phyloP scores from a whole-genome alignment of 2,329 filamentous ascomycete genomes.

The Penicillium sp. region DNA sequence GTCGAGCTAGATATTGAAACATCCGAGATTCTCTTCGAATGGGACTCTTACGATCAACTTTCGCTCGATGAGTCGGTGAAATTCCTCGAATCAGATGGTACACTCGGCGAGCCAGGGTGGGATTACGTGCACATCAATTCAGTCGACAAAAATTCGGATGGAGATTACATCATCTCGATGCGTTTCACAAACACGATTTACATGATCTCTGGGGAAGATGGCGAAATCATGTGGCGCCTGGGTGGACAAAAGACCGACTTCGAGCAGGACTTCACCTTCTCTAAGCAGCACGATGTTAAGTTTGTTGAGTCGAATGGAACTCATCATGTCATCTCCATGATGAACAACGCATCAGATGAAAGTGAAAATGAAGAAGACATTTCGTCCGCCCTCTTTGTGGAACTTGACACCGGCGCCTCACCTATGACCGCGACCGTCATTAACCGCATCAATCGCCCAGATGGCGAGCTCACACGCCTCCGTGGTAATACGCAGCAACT shows the following conservation, averaged over 20 bases:
- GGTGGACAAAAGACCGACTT: slow-evolving; percentile 35
- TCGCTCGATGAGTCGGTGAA: slow-evolving; percentile 18
- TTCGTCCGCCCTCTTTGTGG: slow-evolving; percentile 32
- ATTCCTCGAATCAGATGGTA: not conserved
- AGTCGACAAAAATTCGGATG: slow-evolving; percentile 38
- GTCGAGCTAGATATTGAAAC: slow-evolving; percentile 35
- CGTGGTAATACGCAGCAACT: slow-evolving; percentile 39
- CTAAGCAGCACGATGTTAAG: slow-evolving; percentile 41
- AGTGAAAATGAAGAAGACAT: slow-evolving; percentile 18
- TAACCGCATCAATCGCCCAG: slow-evolving; percentile 34
- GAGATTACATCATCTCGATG: slow-evolving; percentile 43
- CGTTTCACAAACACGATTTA: slow-evolving; percentile 42
- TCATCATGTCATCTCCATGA: slow-evolving; percentile 31
- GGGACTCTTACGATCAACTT: slow-evolving; percentile 36
- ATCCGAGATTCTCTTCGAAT: slow-evolving; percentile 30
- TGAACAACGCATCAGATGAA: slow-evolving; percentile 38
- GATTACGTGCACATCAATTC: slow-evolving; percentile 43
- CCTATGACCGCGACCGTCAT: slow-evolving; percentile 31
- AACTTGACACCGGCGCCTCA: slow-evolving; percentile 22
- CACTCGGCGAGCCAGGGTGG: slow-evolving; percentile 18
- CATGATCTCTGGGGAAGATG: slow-evolving; percentile 36
- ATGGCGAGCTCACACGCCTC: slow-evolving; percentile 30
- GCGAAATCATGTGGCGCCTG: slow-evolving; percentile 41
- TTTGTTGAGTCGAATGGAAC: slow-evolving; percentile 31
- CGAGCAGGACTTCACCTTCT: slow-evolving; percentile 34